Evolutionary conservation across 2,329 filamentous ascomycete genomes (phyloP), one percentile per base, ranked within the genome.

Genomic region (Beauveria sp.): DNA sequence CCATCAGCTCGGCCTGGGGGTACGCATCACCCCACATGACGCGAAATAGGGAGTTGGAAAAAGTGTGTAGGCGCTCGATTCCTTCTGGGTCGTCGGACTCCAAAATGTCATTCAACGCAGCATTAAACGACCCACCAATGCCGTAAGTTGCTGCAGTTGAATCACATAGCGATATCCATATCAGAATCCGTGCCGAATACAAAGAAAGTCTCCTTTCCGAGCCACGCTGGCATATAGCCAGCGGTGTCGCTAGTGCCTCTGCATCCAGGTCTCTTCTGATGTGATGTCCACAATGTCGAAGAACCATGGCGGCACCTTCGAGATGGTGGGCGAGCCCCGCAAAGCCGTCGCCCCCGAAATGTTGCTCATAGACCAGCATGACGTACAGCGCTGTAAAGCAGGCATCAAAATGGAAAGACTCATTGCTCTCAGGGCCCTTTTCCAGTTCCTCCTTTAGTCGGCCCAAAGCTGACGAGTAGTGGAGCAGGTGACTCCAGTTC

Each of bases 331-430:
- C 55, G 24, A 72, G 61, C 2, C 71, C 70, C 12, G 62, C 66
- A 22, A 71, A 70, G 16, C 62, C 64, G 1, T 66, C 66, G n/a
- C 73, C 72, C 12, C 72, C 72, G 40, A 70, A 72, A 24, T 71
- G 71, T 55, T 75, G 72, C 64, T 75, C 73, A 48, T 74, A 75
- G 1, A 71, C 37, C 1, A 75, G 67, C 71, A 75, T 74, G 8
- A 75, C 61, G 61, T 71, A 75, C 7, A 74, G 55, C 0, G 69
- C 67, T 1, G 72, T 70, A 16, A 67, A 67, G 26, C 73, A 68
- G 0, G 66, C 64, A 53, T 73, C 71, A 2, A 73, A 63, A 30
- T 73, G 69, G 5, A 68, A 61, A 5, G 65, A 61, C 2, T 54
- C 59, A 9, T 62, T 60, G 12, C 63, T 65, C 16, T 66, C 22